Conservation (phyloP, 2,329 filamentous ascomycete genomes). For the Fusarium torulosum region DNA sequence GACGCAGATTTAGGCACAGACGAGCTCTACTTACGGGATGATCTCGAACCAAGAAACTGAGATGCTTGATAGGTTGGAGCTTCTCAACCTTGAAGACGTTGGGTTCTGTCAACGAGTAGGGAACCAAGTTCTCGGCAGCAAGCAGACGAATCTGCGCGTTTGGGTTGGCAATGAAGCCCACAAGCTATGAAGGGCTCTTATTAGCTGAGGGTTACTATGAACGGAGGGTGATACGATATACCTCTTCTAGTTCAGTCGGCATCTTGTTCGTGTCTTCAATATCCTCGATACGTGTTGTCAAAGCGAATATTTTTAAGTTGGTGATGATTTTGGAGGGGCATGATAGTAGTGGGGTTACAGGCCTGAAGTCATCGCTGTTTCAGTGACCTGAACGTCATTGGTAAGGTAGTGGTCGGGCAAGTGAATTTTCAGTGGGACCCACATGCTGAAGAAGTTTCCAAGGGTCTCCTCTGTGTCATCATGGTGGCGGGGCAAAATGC, state of each 20-base stretch:
- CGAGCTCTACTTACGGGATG: slow-evolving; percentile 71
- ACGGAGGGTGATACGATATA: slow-evolving; percentile 50
- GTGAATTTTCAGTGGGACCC: slow-evolving; percentile 47
- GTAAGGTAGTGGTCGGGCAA: slow-evolving; percentile 28
- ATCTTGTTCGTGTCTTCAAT: slow-evolving; percentile 58
- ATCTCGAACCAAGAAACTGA: slow-evolving; percentile 89
- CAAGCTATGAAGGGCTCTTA: slow-evolving; percentile 69
- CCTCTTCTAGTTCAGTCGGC: slow-evolving; percentile 83
- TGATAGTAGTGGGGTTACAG: slow-evolving; percentile 43
- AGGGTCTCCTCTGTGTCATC: slow-evolving; percentile 39
- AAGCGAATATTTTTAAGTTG: slow-evolving; percentile 38
- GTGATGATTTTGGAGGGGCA: slow-evolving; percentile 48
- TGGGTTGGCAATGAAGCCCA: slow-evolving; percentile 92
- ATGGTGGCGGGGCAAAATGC: slow-evolving; percentile 43
- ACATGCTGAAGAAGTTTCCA: slow-evolving; percentile 44
- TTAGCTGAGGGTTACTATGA: slow-evolving; percentile 2
- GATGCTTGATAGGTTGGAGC: slow-evolving; percentile 82
- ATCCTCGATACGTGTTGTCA: slow-evolving; percentile 9
- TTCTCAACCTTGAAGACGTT: slow-evolving; percentile 86
- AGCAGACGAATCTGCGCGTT: slow-evolving; percentile 91
- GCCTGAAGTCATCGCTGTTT: slow-evolving; percentile 50
- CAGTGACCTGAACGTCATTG: slow-evolving; percentile 42
- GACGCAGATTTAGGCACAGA: too few relatives aligned
- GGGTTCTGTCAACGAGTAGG: slow-evolving; percentile 80
- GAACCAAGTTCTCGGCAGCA: slow-evolving; percentile 87